A percentile compares a stretch with the other conserved stretches of the same genome.
These are phyloP conservation scores for Mikania micrantha DNA, from an alignment of 129 eudicot genomes.

Conservation along the genomic window DNA sequence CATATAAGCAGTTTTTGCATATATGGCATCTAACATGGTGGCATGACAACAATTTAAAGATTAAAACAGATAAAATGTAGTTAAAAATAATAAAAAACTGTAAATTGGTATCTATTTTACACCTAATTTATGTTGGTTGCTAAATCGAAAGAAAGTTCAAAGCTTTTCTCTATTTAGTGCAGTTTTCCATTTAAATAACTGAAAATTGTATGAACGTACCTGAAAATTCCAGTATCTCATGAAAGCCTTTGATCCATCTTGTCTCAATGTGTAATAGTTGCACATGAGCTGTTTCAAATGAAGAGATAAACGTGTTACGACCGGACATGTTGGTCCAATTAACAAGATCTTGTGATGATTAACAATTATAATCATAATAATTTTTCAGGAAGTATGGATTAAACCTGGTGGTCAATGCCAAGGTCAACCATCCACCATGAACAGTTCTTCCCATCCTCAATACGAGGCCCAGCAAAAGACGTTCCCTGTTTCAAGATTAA, in stretches of 20 bases:
- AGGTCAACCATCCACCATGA: constrained; percentile 98
- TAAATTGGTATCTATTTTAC: neutral
- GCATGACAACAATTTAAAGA: neutral
- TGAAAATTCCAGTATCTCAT: constrained; percentile 77
- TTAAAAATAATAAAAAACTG: neutral
- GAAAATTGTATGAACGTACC: constrained; percentile 28
- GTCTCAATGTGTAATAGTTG: constrained; percentile 91
- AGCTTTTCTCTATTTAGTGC: neutral
- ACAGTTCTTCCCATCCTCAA: constrained; percentile 68
- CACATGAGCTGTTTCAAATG: constrained; percentile 81
- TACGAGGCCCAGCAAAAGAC: constrained; percentile 81
- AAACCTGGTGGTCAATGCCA: constrained; percentile 90
- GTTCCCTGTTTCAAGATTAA: constrained; percentile 55
- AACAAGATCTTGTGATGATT: neutral
- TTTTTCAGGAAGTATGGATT: neutral
- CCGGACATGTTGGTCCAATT: neutral
- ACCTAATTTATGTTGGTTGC: no score
- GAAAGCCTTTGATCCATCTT: constrained; percentile 89
- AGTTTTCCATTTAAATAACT: neutral
- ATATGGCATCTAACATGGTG: neutral
- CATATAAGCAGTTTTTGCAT: neutral
- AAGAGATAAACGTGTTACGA: neutral
- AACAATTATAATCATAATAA: no score
- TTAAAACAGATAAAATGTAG: neutral
- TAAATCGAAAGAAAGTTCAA: neutral